A percentile compares a stretch with the other conserved stretches of the same genome.
Conservation (phyloP, 2,329 filamentous ascomycete genomes). For the Graphilbum ipis-grandicollis region DNA sequence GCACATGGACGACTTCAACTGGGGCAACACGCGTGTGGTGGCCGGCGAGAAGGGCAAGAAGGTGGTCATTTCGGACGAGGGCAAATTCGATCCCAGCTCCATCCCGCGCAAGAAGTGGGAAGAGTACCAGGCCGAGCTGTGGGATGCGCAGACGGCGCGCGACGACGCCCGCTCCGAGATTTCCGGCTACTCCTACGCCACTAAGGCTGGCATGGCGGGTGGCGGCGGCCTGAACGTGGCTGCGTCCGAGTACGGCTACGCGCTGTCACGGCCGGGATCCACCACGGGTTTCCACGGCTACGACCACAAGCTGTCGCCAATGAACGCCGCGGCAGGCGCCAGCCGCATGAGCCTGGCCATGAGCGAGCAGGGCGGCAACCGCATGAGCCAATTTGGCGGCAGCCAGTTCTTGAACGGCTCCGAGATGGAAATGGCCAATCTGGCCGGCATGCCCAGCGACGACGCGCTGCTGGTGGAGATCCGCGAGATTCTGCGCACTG, state of each 20-base stretch:
- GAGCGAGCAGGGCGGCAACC: slow-evolving; percentile 43
- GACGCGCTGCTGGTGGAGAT: slow-evolving; percentile 88
- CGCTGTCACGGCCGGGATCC: slow-evolving; percentile 38
- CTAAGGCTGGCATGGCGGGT: slow-evolving; percentile 42
- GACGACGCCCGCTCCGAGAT: slow-evolving; percentile 70
- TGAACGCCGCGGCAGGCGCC: slow-evolving; percentile 29
- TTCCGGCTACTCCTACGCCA: slow-evolving; percentile 89
- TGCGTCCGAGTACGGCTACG: slow-evolving; percentile 53
- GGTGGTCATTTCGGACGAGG: slow-evolving; percentile 86
- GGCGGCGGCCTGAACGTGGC: slow-evolving; percentile 25
- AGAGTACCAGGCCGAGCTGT: slow-evolving; percentile 94
- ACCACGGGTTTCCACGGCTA: slow-evolving; percentile 28
- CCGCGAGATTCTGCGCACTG: slow-evolving; percentile 75
- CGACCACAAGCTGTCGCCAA: slow-evolving; percentile 23
- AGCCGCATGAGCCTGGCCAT: slow-evolving; percentile 65
- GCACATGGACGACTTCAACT: slow-evolving; percentile 99
- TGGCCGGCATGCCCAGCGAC: slow-evolving; percentile 65
- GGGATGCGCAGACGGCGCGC: slow-evolving; percentile 80
- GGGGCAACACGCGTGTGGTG: slow-evolving; percentile 97
- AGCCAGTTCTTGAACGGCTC: slow-evolving; percentile 37
- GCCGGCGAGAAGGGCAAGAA: slow-evolving; percentile 87
- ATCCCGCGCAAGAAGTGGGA: slow-evolving; percentile 99
- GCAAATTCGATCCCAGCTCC: slow-evolving; percentile 83
- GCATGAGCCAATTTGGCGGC: slow-evolving; percentile 43
- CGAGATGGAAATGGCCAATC: slow-evolving; percentile 56